These are phyloP conservation scores for Aspergillus hancockii DNA, from an alignment of 495 filamentous ascomycete genomes.

Conservation along the genomic window DNA sequence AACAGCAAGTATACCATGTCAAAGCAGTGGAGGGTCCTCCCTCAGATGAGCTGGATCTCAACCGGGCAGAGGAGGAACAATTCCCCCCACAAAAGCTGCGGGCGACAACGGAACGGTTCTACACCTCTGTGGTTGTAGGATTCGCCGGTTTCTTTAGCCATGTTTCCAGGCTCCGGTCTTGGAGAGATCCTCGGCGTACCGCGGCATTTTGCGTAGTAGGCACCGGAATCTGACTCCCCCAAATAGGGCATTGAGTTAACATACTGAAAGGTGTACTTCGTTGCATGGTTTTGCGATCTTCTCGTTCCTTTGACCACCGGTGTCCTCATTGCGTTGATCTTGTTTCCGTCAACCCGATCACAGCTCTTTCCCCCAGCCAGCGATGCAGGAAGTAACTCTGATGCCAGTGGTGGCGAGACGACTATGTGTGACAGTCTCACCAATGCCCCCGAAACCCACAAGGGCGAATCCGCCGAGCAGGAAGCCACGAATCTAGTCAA, in stretches of 20 bases:
- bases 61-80: constrained; percentile 79
- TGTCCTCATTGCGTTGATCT: constrained; percentile 64
- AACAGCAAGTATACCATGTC: constrained; percentile 84
- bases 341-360: constrained; percentile 61
- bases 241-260: constrained; percentile 4
- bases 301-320: constrained; percentile 59
- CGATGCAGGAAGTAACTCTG: constrained; percentile 66
- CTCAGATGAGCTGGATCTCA: constrained; percentile 71
- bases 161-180: constrained; percentile 73
- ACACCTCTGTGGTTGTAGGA: constrained; percentile 75
- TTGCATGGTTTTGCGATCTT: constrained; percentile 73
- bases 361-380: constrained; percentile 78
- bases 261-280: constrained; percentile 58
- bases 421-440: constrained; percentile 64
- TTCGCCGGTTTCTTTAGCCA: constrained; percentile 69
- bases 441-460: constrained; percentile 78
- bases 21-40: constrained; percentile 62
- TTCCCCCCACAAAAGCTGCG: constrained; percentile 86
- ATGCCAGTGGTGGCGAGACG: constrained; percentile 35
- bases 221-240: constrained; percentile 40
- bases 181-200: constrained; percentile 74
- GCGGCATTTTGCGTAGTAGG: constrained; percentile 62
- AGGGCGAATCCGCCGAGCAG: constrained; percentile 82
- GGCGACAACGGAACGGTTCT: constrained; percentile 75
- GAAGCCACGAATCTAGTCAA: constrained; percentile 82